Base-by-base conservation (phyloP, 2,329 filamentous ascomycete species). In the Trichoderma sp. region DNA sequence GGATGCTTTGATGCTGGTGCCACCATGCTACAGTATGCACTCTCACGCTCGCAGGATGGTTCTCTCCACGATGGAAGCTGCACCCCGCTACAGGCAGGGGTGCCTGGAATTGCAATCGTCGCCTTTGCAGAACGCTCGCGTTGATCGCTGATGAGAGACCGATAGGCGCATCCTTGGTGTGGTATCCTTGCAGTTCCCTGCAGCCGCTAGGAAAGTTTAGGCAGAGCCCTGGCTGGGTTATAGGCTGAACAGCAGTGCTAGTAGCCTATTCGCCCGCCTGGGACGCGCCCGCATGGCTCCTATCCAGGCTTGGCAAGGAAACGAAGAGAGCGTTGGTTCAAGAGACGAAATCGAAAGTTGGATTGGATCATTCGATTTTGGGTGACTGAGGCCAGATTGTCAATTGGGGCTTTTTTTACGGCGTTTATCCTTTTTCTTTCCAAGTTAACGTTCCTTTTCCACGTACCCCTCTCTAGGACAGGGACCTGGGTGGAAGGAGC, bases 401-500 rank as follows among this genome's bases (percentile, higher is more conserved):
- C 27, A 11, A 11, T 24, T 16, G 31, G 37, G 19, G 4, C 43
- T 4, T 21, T 49, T 37, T 53, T 24, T 29, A 47, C 27, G 47
- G 35, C 47, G 6, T 33, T 19, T 35, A 14, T 19, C 16, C 40
- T n/a, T 7, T n/a, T 7, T 40, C 40, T 43, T 43, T 8, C 33
- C 33, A 35, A 13, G 33, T 35, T 35, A 5, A 35, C 4, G 33
- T 58, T 62, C 21, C 47, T 49, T 35, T 29, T 27, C 11, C 1
- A 29, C 8, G 1, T 29, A 47, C 64, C 57, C 56, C 49, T 31
- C 31, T 35, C 33, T 33, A 40, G 58, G 24, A 47, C 55, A 71
- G 69, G 68, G 73, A 59, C 56, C 47, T 67, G 62, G 72, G 71
- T 74, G 74, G 72, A 73, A 61, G 63, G 68, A 68, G 7, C 24